A percentile compares a stretch with the other conserved stretches of the same genome.
Evolutionary conservation across 495 filamentous ascomycete genomes (phyloP).

Genomic region (Aspergillus saccharolyticus): DNA sequence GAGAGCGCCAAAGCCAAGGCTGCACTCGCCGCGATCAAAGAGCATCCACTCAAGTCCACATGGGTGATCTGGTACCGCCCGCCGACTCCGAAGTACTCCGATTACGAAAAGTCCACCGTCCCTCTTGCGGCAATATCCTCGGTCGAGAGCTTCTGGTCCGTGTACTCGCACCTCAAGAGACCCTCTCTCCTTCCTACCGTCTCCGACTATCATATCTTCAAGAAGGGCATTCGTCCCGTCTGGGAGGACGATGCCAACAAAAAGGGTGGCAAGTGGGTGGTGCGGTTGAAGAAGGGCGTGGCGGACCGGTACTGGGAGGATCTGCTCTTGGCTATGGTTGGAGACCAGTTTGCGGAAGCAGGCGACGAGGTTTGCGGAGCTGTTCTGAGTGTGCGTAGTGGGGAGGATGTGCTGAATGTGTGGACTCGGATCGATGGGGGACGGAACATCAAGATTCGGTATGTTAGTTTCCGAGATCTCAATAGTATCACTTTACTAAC

Average conservation of each 20-base stretch:
- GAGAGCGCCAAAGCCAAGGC: constrained; percentile 43
- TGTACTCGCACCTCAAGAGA: constrained; percentile 85
- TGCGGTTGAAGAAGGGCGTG: constrained; percentile 92
- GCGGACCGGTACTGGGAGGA: constrained; percentile 98
- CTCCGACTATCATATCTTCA: constrained; percentile 97
- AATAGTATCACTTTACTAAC: constrained; percentile 1
- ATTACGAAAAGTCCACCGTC: constrained; percentile 95
- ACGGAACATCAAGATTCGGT: constrained; percentile 95
- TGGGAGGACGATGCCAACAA: constrained; percentile 99
- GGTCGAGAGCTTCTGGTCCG: constrained; percentile 87
- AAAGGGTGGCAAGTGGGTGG: constrained; percentile 93
- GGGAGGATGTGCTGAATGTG: constrained; percentile 94
- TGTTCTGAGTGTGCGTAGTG: constrained; percentile 88
- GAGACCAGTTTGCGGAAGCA: constrained; percentile 92
- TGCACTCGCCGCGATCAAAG: constrained; percentile 36
- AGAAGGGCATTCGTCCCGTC: constrained; percentile 91
- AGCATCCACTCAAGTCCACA: constrained; percentile 70
- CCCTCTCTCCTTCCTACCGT: constrained; percentile 85
- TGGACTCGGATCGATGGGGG: constrained; percentile 92
- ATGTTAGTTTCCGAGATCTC: constrained; percentile 24
- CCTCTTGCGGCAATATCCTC: constrained; percentile 76
- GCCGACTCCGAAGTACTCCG: constrained; percentile 91
- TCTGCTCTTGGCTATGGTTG: constrained; percentile 81
- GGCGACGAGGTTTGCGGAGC: constrained; percentile 91
- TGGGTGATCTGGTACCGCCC: constrained; percentile 98